Evolutionary conservation across 2,329 filamentous ascomycete species (phyloP), one percentile per base, ranked within the genome.

Genomic region (Penicillium sp.): DNA sequence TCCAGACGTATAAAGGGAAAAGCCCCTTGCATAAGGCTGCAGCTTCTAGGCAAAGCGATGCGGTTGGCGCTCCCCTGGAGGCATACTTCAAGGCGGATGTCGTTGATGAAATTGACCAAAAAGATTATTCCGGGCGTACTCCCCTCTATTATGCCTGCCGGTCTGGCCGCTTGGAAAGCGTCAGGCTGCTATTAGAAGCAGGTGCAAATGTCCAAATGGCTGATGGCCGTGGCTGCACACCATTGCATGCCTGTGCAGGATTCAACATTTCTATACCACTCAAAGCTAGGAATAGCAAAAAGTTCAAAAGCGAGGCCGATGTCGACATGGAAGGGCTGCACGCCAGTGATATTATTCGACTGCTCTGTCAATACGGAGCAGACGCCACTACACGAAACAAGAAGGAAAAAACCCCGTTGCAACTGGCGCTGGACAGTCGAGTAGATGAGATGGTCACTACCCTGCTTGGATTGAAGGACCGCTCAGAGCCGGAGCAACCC

Each of bases 111-210:
- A 21, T 47, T n/a, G 31, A 47, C 23, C 26, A 19, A 11, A 3
- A 35, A 7, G 41, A 47, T 15, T 13, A 7, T 7, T 2, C 6
- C 2, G 41, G 53, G 8, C 21, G 26, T 19, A 47, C 56, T 8
- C 56, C 56, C 1, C 44, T 59, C 7, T 9, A 52, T 23, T 19
- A 52, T 19, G 56, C 56, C 5, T 59, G 56, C 23, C 48, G 35
- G 8, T 59, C 56, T 3, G 56, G 49, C 23, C 31, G 47, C 9
- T 19, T 51, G n/a, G 47, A 59, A 30, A 59, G 48, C 13, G 48
- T 47, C n/a, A n/a, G 7, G 35, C 35, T 38, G 35, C 35, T 38
- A 13, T 38, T 38, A 38, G 35, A 38, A 38, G 35, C 35, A 38
- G 35, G 35, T 38, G 35, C 35, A 38, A 7, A 7, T 38, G 35